Percentiles rank a stretch among this genome's conserved stretches.
These are phyloP conservation scores for Adansonia grandidieri DNA, from an alignment of 441 rosid species.

Conservation along the genomic window DNA sequence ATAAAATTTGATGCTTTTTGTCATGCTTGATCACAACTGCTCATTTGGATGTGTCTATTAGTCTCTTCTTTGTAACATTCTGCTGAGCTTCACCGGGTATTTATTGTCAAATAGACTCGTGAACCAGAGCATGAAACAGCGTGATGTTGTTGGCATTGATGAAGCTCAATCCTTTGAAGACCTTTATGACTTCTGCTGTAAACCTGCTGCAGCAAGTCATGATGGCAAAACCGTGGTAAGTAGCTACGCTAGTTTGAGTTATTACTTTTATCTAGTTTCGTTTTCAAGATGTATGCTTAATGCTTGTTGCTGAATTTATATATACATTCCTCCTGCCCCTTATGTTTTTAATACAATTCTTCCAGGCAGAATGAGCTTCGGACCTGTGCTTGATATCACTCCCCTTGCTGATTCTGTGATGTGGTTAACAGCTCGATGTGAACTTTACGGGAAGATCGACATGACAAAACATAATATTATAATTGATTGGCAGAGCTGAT, in stretches of 20 bases:
- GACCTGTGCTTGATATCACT: too few species aligned
- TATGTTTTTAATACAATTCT: constrained; percentile 18
- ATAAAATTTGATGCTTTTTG: constrained; percentile 19
- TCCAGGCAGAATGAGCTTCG: constrained; percentile 41
- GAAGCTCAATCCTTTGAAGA: constrained; percentile 87
- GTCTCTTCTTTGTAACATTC: too few species aligned
- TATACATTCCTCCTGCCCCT: background rate
- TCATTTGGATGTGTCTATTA: background rate
- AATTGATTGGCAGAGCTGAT: constrained; percentile 74
- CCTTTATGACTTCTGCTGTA: constrained; percentile 73
- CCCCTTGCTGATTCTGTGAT: too few species aligned
- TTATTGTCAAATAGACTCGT: constrained; percentile 23
- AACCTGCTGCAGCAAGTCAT: constrained; percentile 68
- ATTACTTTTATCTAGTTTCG: background rate
- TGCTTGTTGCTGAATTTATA: too few species aligned
- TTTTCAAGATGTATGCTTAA: background rate
- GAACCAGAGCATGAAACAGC: constrained; percentile 42
- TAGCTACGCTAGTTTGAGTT: constrained; percentile 80
- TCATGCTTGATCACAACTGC: background rate
- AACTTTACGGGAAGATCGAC: constrained; percentile 68
- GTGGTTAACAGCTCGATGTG: constrained; percentile 51
- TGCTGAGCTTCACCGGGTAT: background rate
- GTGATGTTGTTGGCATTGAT: constrained; percentile 83
- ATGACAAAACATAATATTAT: constrained; percentile 46
- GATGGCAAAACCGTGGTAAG: constrained; percentile 68